phyloP scores from a whole-genome alignment of 768 basidiomycete genomes.

The Lactifluus echinatus region DNA sequence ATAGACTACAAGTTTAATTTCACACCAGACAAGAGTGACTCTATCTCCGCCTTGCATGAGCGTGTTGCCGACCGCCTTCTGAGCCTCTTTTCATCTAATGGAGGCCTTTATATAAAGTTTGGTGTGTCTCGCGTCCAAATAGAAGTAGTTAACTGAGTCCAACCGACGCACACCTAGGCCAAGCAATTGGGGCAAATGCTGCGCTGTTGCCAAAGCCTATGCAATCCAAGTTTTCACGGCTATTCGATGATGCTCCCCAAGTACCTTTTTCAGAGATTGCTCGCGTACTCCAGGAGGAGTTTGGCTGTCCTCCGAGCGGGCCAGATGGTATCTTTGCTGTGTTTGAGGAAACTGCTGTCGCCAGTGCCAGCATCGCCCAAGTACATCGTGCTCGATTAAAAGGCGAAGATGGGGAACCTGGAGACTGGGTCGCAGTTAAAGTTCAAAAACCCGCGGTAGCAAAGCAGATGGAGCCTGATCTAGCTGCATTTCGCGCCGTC shows the following conservation, averaged over 20 bases:
- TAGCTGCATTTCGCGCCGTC: constrained; percentile 57
- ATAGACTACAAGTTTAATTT: constrained; percentile 88
- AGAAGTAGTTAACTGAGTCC: neutral
- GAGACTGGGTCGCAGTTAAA: constrained; percentile 84
- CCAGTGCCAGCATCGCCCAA: constrained; percentile 88
- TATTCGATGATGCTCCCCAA: constrained; percentile 87
- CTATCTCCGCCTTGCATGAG: constrained; percentile 75
- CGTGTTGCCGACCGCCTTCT: constrained; percentile 75
- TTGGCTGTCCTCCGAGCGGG: constrained; percentile 54
- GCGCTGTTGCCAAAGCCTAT: constrained; percentile 77
- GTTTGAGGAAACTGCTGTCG: constrained; percentile 70
- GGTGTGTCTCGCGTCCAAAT: constrained; percentile 33
- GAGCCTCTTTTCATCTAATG: constrained; percentile 70
- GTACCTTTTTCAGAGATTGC: constrained; percentile 65
- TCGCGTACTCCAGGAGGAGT: constrained; percentile 59
- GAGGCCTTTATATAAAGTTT: constrained; percentile 81
- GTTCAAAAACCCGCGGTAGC: constrained; percentile 84
- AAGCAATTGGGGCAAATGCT: constrained; percentile 79
- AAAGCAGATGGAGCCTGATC: constrained; percentile 81
- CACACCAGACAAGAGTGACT: constrained; percentile 54
- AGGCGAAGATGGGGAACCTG: constrained; percentile 25
- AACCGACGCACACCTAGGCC: constrained; percentile 34
- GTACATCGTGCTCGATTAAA: constrained; percentile 72
- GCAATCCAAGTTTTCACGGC: constrained; percentile 68
- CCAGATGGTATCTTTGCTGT: constrained; percentile 69